These are phyloP conservation scores for Irpex lacteus DNA, from an alignment of 1,284 basidiomycete genomes.

Conservation along the genomic window DNA sequence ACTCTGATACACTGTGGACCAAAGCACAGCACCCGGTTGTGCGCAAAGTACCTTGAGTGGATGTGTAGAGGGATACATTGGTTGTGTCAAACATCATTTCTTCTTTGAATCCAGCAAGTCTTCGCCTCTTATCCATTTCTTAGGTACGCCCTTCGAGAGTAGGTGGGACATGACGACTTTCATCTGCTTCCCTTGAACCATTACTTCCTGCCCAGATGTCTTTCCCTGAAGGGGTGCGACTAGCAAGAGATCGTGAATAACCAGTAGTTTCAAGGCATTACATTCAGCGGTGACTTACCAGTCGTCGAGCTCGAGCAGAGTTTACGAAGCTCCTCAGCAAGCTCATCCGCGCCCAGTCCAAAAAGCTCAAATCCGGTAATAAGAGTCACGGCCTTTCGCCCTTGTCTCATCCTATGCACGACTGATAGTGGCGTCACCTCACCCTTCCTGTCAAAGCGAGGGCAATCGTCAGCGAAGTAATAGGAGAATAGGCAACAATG, in stretches of 20 bases:
- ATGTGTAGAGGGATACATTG: neutral
- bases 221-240: conserved; percentile 58
- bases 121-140: conserved; percentile 68
- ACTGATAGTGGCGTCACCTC: conserved; percentile 67
- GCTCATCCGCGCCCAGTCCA: conserved; percentile 61
- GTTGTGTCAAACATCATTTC: conserved; percentile 26
- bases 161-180: conserved; percentile 67
- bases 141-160: conserved; percentile 68
- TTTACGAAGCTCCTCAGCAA: conserved; percentile 78
- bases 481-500: neutral
- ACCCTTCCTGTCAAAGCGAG: conserved; percentile 60
- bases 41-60: neutral
- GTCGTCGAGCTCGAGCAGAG: conserved; percentile 77
- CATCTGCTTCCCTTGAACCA: conserved; percentile 81
- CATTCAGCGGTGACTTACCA: conserved; percentile 36
- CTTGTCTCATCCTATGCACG: conserved; percentile 68
- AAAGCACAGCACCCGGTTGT: neutral
- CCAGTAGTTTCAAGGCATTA: neutral
- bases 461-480: conserved; percentile 4
- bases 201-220: conserved; percentile 58
- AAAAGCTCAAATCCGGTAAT: conserved; percentile 80
- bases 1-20: too few relatives aligned
- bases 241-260: conserved; percentile 22
- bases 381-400: conserved; percentile 74
- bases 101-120: conserved; percentile 40